Evolutionary conservation across 1,139 yeast species (phyloP).

Genomic region (Martiniozyma asiatica): DNA sequence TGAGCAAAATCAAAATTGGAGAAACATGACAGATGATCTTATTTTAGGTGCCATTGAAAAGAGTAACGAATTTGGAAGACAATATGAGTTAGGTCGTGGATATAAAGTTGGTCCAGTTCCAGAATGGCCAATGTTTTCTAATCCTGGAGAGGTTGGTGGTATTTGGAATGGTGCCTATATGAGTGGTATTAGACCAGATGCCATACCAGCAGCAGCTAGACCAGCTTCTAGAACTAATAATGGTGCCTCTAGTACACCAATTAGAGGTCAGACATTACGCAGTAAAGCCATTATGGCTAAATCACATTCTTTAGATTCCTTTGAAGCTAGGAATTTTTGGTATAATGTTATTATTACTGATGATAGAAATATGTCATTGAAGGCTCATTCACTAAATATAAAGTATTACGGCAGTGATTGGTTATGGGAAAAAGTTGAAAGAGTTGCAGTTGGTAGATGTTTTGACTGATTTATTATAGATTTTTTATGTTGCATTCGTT

Average conservation of each 20-base stretch:
- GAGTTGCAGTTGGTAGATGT: conserved; percentile 23
- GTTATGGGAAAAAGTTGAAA: conserved; percentile 44
- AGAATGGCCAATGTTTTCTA: conserved; percentile 10
- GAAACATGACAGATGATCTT: conserved; percentile 50
- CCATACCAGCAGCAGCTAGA: too few relatives aligned
- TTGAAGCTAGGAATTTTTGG: conserved; percentile 31
- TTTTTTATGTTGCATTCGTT: too few relatives aligned
- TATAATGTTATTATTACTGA: conserved; percentile 60
- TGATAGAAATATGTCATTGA: conserved; percentile 58
- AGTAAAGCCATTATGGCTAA: conserved; percentile 9
- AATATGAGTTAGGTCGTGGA: conserved; percentile 16
- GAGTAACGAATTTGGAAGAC: conserved; percentile 20
- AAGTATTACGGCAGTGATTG: conserved; percentile 48
- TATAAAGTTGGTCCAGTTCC: conserved; percentile 12
- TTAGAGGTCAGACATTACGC: conserved; percentile 9
- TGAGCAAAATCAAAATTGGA: conserved; percentile 55
- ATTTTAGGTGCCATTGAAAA: conserved; percentile 39
- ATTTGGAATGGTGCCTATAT: conserved; percentile 11
- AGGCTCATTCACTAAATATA: conserved; percentile 51
- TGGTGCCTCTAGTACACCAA: conserved; percentile 1
- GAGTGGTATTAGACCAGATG: conserved; percentile 6
- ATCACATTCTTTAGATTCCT: conserved; percentile 13
- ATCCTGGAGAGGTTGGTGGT: conserved; percentile 8
- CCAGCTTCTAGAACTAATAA: background rate
- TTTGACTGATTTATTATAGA: conserved; percentile 13